Base-by-base conservation (phyloP, 2,329 filamentous ascomycete species). In the Penicillium nordicum region DNA sequence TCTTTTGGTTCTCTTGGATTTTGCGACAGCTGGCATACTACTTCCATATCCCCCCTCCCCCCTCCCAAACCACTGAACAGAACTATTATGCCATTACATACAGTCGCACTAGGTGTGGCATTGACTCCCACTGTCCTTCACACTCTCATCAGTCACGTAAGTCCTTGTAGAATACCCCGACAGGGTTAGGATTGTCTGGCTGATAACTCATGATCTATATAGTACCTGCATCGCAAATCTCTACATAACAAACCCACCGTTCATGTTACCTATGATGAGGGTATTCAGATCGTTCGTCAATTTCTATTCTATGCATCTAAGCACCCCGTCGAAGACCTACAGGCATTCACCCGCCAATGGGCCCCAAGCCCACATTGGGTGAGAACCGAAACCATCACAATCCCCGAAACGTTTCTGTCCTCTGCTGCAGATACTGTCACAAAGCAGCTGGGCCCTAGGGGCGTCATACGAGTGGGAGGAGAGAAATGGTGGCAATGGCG, bases 231-330 rank as follows among this genome's bases (percentile, higher is more conserved):
- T 68, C 87, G 89, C 62, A 89, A 88, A 68, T 83, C 85, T 1
- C 80, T 88, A 30, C 85, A 82, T 59, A 80, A 92, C 62, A 92
- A 92, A 61, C 93, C 93, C 0, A 96, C 90, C 1, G 89, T 89
- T 1, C 90, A 96, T 72, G 86, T 99, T 54, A 92, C 92, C 51
- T 99, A 99, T 76, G 90, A 97, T 70, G 90, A 97, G 76, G 93
- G 92, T 37, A 82, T 99, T 14, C 85, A 90, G 62, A 82, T 99
- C 49, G 88, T 97, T 66, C 89, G 92, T 48, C 84, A 88, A 36
- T 97, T 99, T 73, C 83, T 99, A 36, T 75, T 84, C 41, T 94
- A 92, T 73, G 88, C 92, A 4, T 92, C 93, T 1, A 87, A 90
- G 60, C 90, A 97, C 72, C 92, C 90, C 0, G 88, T 99, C 66